Percentiles rank a stretch among this genome's conserved stretches.
phyloP scores from a whole-genome alignment of 208 protist genomes.

The Wallacemonas collosoma region DNA sequence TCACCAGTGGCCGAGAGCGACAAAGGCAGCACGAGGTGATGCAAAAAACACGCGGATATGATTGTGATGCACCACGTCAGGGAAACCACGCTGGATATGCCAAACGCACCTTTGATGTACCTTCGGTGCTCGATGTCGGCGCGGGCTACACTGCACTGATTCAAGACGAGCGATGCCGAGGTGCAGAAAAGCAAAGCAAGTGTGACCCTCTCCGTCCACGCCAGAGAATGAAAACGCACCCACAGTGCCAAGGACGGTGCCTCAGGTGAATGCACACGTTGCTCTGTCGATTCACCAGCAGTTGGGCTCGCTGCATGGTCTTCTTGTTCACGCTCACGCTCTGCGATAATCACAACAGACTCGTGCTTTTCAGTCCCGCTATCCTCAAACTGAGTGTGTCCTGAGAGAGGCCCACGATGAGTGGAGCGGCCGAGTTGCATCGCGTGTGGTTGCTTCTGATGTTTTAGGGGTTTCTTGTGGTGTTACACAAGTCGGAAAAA shows the following conservation, averaged over 20 bases:
- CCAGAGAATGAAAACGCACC: background rate
- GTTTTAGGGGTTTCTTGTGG: too few relatives aligned
- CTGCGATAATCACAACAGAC: background rate
- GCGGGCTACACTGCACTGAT: background rate
- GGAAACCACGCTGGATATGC: background rate
- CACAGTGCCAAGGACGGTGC: background rate
- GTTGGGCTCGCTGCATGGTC: too few relatives aligned
- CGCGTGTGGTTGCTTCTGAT: too few relatives aligned
- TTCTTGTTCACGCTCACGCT: too few relatives aligned
- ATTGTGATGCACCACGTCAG: conserved; percentile 6
- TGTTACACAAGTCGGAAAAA: too few relatives aligned
- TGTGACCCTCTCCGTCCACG: background rate
- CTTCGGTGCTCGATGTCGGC: background rate
- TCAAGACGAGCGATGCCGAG: background rate
- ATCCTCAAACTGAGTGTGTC: background rate
- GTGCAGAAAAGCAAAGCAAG: background rate
- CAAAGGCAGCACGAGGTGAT: background rate
- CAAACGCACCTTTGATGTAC: conserved; percentile 6
- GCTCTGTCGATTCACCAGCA: too few relatives aligned
- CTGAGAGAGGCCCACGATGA: background rate
- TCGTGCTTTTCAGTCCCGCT: background rate
- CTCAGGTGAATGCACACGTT: too few relatives aligned
- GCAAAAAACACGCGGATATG: background rate
- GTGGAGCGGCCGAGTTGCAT: too few relatives aligned
- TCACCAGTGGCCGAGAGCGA: background rate